These are phyloP conservation scores for Echium plantagineum DNA, from an alignment of 257 asterid genomes.

Conservation along the genomic window DNA sequence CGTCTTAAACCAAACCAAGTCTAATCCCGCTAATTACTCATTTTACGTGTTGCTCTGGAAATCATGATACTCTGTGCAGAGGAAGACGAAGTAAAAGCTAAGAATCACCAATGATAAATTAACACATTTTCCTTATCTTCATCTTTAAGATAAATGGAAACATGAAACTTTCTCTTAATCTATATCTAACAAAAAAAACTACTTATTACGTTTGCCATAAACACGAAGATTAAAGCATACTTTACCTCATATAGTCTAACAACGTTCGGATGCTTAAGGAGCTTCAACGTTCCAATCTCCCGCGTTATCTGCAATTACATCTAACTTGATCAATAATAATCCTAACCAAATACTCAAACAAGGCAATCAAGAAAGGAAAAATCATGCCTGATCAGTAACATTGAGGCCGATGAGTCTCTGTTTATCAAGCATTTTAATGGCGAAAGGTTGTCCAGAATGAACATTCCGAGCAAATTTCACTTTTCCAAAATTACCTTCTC, in stretches of 20 bases:
- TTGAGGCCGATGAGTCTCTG: constrained; percentile 49
- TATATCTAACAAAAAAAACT: too few relatives aligned
- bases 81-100: not conserved
- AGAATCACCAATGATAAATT: too few relatives aligned
- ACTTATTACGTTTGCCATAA: not conserved
- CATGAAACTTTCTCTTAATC: too few relatives aligned
- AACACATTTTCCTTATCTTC: too few relatives aligned
- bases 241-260: constrained; percentile 80
- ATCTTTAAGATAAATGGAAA: too few relatives aligned
- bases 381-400: constrained; percentile 55
- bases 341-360: not conserved
- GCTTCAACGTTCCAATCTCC: constrained; percentile 88
- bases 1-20: not conserved
- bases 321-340: not conserved
- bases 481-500: constrained; percentile 92
- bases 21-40: not conserved
- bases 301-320: constrained; percentile 65
- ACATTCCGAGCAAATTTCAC: constrained; percentile 72
- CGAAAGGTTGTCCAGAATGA: constrained; percentile 52
- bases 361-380: not conserved
- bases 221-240: not conserved
- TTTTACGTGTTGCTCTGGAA: not conserved
- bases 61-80: not conserved
- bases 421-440: constrained; percentile 77
- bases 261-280: constrained; percentile 90